These are phyloP conservation scores for Arachis monticola DNA, from an alignment of 331 rosid species.

Conservation along the genomic window DNA sequence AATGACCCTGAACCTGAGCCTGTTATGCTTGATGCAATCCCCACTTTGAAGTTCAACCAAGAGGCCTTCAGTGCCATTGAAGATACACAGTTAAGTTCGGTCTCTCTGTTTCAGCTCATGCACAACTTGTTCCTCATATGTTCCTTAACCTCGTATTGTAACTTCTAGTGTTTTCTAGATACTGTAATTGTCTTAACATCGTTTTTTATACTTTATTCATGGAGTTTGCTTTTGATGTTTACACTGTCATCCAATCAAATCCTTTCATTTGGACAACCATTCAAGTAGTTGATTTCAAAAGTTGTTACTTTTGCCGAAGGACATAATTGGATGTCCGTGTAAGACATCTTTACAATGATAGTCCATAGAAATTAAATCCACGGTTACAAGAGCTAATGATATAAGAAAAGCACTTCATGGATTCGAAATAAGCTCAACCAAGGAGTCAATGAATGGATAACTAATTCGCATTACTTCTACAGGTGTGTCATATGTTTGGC, in stretches of 20 bases:
- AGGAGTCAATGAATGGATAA: neutral
- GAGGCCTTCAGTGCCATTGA: slow-evolving; percentile 82
- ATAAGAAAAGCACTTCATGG: neutral
- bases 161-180: neutral
- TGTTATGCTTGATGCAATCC: slow-evolving; percentile 83
- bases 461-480: slow-evolving; percentile 36
- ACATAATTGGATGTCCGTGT: too few species aligned
- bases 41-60: slow-evolving; percentile 81
- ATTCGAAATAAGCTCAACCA: too few species aligned
- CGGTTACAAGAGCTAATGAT: neutral
- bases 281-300: too few species aligned
- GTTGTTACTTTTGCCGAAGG: too few species aligned
- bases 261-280: too few species aligned
- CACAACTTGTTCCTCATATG: slow-evolving; percentile 21
- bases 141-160: slow-evolving; percentile 7
- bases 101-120: slow-evolving; percentile 24
- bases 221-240: too few species aligned
- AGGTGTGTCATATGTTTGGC: slow-evolving; percentile 96
- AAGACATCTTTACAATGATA: too few species aligned
- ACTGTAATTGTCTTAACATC: neutral
- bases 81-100: slow-evolving; percentile 81
- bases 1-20: slow-evolving; percentile 76
- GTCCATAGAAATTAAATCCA: too few species aligned
- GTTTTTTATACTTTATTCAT: neutral
- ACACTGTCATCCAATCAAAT: too few species aligned